A percentile compares a stretch with the other conserved stretches of the same genome.
phyloP scores from a whole-genome alignment of 345 rosid species.

The Nasturtium officinale region DNA sequence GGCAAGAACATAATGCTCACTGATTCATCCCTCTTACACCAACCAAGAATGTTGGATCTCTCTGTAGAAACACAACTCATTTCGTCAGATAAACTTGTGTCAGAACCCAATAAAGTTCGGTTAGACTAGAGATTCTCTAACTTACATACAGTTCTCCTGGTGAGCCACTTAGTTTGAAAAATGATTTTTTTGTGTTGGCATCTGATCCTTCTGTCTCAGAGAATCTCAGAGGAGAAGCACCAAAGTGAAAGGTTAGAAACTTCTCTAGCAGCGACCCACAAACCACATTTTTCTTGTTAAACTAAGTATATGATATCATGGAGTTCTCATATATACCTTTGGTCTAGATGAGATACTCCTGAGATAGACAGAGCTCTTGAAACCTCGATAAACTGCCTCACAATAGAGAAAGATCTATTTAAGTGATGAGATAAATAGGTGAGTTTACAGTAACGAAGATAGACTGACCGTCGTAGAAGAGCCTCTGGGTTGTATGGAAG shows the following conservation, averaged over 20 bases:
- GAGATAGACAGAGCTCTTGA: slow-evolving; percentile 53
- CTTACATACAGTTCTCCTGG: slow-evolving; percentile 12
- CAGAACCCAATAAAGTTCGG: slow-evolving; percentile 24
- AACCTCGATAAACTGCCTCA: slow-evolving; percentile 54
- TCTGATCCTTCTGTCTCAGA: slow-evolving; percentile 38
- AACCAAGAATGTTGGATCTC: slow-evolving; percentile 24
- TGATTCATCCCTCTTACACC: slow-evolving; percentile 26
- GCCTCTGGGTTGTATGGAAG: slow-evolving; percentile 76
- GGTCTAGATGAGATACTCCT: slow-evolving; percentile 27
- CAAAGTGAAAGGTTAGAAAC: slow-evolving; percentile 11
- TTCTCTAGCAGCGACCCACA: not conserved
- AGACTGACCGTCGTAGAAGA: slow-evolving; percentile 65
- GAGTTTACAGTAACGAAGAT: not conserved
- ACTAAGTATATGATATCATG: not conserved
- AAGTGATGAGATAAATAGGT: not conserved
- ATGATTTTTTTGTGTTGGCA: slow-evolving; percentile 25
- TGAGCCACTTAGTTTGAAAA: slow-evolving; percentile 22
- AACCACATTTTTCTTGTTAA: not conserved
- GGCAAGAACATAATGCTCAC: slow-evolving; percentile 35
- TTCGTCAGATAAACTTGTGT: slow-evolving; percentile 26
- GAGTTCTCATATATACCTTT: slow-evolving; percentile 25
- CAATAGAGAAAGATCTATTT: not conserved
- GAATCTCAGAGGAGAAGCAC: slow-evolving; percentile 27
- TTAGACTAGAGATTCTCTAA: slow-evolving; percentile 33
- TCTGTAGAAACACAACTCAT: slow-evolving; percentile 16